Conservation (phyloP, 257 asterid genomes). For the Striga asiatica region DNA sequence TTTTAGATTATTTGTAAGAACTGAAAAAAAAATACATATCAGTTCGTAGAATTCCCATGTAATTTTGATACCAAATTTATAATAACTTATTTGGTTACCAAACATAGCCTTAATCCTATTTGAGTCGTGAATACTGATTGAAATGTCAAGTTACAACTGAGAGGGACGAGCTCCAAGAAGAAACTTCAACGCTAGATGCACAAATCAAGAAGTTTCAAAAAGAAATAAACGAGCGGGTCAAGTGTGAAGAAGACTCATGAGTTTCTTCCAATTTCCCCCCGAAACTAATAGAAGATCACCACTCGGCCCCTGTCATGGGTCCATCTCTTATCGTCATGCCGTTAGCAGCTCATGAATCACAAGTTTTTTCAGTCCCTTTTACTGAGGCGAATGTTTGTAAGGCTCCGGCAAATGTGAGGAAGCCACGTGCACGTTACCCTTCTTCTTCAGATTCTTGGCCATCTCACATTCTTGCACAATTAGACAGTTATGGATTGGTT, state of each 20-base stretch:
- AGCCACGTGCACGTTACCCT: slow-evolving; percentile 61
- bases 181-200: slow-evolving; percentile 39
- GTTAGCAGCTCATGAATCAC: slow-evolving; percentile 31
- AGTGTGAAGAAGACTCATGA: slow-evolving; percentile 9
- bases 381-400: slow-evolving; percentile 15
- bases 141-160: slow-evolving; percentile 46
- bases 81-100: too few relatives aligned
- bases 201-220: slow-evolving; percentile 41
- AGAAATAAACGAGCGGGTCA: slow-evolving; percentile 34
- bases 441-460: slow-evolving; percentile 60
- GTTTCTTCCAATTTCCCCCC: slow-evolving; percentile 12
- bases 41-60: too few relatives aligned
- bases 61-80: too few relatives aligned
- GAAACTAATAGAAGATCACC: slow-evolving; percentile 24
- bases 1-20: too few relatives aligned
- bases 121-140: slow-evolving; percentile 2
- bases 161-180: slow-evolving; percentile 57
- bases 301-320: slow-evolving; percentile 19
- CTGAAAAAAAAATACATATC: too few relatives aligned
- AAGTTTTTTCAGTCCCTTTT: slow-evolving; percentile 18
- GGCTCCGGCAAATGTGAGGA: slow-evolving; percentile 35
- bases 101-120: too few relatives aligned
- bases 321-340: slow-evolving; percentile 46
- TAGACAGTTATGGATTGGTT: slow-evolving; percentile 11
- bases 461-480: slow-evolving; percentile 40